Conservation (phyloP, 768 basidiomycete species). For the Mycena sanguinolenta region DNA sequence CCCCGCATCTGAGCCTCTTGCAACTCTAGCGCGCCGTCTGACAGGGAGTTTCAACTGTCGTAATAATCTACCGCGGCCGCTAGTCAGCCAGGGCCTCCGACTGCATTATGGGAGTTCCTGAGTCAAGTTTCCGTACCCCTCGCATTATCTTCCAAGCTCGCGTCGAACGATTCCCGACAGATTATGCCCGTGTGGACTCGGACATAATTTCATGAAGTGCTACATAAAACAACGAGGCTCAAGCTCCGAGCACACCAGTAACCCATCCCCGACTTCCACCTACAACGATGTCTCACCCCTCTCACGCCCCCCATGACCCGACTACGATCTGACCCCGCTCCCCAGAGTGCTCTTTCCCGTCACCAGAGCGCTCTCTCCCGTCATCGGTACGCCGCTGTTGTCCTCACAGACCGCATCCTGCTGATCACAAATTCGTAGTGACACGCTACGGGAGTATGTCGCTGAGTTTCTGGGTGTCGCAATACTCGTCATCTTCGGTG, state of each 20-base stretch:
- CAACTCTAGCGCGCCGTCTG: not conserved
- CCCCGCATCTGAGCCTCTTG: conserved; percentile 19
- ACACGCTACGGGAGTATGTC: conserved; percentile 30
- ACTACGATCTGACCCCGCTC: conserved; percentile 14
- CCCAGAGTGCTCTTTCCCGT: not conserved
- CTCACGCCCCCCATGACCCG: no score
- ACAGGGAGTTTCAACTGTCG: not conserved
- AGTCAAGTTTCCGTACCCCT: not conserved
- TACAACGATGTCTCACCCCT: conserved; percentile 15
- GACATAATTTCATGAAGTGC: not conserved
- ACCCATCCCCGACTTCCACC: not conserved
- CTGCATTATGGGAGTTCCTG: conserved; percentile 1
- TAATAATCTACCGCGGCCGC: not conserved
- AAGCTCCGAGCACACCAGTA: not conserved
- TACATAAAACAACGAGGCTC: not conserved
- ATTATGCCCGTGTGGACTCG: not conserved
- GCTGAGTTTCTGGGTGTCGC: conserved; percentile 56
- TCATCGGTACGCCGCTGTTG: conserved; percentile 4
- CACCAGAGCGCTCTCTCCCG: not conserved
- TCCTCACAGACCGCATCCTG: not conserved
- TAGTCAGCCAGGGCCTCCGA: not conserved
- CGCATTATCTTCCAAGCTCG: conserved; percentile 16
- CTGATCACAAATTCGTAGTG: conserved; percentile 1
- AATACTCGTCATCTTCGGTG: conserved; percentile 60
- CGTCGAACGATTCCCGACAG: not conserved